Evolutionary conservation across 2,329 filamentous ascomycete species (phyloP).

Genomic region (Xylariaceae sp.): DNA sequence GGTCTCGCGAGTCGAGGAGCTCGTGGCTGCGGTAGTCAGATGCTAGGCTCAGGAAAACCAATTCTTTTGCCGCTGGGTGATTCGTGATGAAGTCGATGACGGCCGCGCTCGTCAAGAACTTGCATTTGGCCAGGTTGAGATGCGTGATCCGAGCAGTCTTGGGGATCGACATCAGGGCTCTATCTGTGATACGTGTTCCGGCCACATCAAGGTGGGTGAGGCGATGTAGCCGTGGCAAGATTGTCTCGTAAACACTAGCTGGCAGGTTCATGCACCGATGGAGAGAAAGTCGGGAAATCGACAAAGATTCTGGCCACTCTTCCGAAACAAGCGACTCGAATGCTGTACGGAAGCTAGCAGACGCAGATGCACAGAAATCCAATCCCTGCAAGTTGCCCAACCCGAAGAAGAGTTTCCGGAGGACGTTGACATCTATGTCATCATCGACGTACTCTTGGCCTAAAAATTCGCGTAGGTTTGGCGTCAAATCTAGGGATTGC

Average conservation of each 20-base stretch:
- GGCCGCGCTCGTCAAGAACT: conserved; percentile 59
- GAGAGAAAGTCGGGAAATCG: conserved; percentile 65
- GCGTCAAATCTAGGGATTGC: conserved; percentile 66
- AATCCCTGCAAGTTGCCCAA: conserved; percentile 62
- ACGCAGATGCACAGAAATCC: conserved; percentile 75
- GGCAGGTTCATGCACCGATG: conserved; percentile 75
- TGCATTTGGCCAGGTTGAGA: conserved; percentile 74
- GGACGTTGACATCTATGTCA: conserved; percentile 64
- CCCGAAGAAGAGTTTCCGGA: conserved; percentile 66
- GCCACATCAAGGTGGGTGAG: conserved; percentile 78
- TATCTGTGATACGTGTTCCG: conserved; percentile 70
- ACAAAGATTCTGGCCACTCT: conserved; percentile 51
- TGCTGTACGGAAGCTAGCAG: conserved; percentile 60
- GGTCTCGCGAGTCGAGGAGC: conserved; percentile 61
- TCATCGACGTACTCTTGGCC: conserved; percentile 78
- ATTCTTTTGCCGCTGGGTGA: conserved; percentile 63
- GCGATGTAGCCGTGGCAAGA: conserved; percentile 65
- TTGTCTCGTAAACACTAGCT: conserved; percentile 60
- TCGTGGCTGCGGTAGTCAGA: conserved; percentile 70
- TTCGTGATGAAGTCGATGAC: conserved; percentile 68
- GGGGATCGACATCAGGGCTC: conserved; percentile 66
- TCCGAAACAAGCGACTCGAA: conserved; percentile 55
- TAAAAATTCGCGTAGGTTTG: conserved; percentile 72
- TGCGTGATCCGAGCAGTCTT: conserved; percentile 70
- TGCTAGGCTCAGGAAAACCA: conserved; percentile 70